Conservation (phyloP, 495 filamentous ascomycete genomes). For the Aspergillus saccharolyticus region DNA sequence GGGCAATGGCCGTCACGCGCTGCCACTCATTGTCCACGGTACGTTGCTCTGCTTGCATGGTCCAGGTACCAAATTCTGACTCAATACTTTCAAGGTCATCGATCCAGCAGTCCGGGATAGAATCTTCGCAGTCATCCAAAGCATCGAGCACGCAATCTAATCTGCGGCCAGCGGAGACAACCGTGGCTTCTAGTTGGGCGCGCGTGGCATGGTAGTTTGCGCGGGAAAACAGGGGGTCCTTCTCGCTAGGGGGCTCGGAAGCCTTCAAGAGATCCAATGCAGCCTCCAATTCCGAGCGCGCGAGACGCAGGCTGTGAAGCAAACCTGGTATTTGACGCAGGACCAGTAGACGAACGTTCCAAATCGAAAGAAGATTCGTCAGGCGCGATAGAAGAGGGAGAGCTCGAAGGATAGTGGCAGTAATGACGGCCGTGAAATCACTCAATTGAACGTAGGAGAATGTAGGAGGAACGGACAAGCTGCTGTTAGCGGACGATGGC, state of each 20-base stretch:
- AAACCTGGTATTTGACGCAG: conserved; percentile 66
- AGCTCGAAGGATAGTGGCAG: conserved; percentile 79
- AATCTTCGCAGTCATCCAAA: conserved; percentile 76
- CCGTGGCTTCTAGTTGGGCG: conserved; percentile 59
- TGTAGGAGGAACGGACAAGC: conserved; percentile 47
- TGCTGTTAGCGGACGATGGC: conserved; percentile 50
- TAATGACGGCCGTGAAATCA: conserved; percentile 84
- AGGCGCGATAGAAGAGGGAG: conserved; percentile 77
- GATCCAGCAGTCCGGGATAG: conserved; percentile 81
- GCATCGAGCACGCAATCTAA: conserved; percentile 81
- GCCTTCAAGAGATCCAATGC: conserved; percentile 55
- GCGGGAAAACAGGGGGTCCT: conserved; percentile 30
- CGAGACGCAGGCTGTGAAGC: conserved; percentile 58
- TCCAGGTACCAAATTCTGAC: conserved; percentile 75
- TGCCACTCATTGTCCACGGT: conserved; percentile 43
- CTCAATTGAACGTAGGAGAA: conserved; percentile 60
- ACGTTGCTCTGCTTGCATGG: conserved; percentile 46
- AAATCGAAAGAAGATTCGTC: conserved; percentile 61
- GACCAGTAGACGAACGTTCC: conserved; percentile 71
- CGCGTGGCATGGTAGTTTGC: conserved; percentile 58
- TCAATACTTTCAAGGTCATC: conserved; percentile 79
- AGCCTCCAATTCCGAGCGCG: conserved; percentile 56
- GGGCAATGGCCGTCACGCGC: conserved; percentile 15
- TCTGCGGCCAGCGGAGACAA: conserved; percentile 62
- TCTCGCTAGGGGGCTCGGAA: conserved; percentile 15